phyloP scores from a whole-genome alignment of 306 rosid species.

The Cyamopsis tetragonoloba region DNA sequence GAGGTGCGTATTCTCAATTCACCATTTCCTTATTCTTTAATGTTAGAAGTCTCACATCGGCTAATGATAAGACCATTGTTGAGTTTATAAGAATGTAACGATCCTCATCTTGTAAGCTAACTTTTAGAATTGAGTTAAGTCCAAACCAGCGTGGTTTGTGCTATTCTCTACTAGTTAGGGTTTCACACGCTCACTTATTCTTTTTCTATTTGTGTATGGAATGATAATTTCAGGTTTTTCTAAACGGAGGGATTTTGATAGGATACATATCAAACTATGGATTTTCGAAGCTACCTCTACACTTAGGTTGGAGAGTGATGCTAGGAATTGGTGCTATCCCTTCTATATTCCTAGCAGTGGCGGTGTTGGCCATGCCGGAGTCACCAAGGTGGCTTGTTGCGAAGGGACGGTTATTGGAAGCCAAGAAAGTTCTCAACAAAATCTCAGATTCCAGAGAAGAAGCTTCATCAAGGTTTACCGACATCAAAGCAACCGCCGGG shows the following conservation, averaged over 20 bases:
- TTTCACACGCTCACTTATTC: no score
- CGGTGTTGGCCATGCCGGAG: constrained; percentile 68
- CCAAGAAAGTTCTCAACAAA: constrained; percentile 46
- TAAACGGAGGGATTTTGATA: constrained; percentile 53
- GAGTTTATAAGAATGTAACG: no score
- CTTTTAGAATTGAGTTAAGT: no score
- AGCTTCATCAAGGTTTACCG: constrained; percentile 44
- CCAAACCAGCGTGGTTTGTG: no score
- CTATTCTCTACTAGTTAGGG: no score
- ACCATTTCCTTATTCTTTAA: no score
- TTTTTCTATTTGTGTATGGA: no score
- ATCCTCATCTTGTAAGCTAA: no score
- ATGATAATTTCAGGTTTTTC: constrained; percentile 48
- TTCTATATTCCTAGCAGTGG: constrained; percentile 37
- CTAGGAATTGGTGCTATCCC: constrained; percentile 67
- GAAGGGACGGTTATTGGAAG: constrained; percentile 64
- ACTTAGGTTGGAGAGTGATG: constrained; percentile 72
- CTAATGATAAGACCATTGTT: no score
- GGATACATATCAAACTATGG: constrained; percentile 75
- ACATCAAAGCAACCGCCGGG: constrained; percentile 55
- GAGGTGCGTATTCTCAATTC: constrained; percentile 40
- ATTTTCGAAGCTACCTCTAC: constrained; percentile 39
- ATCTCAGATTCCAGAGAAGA: constrained; percentile 59
- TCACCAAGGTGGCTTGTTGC: constrained; percentile 82
- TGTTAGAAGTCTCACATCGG: no score